Evolutionary conservation across 1,284 basidiomycete species (phyloP), one percentile per base, ranked within the genome.

Genomic region (Trichosporon inkin): DNA sequence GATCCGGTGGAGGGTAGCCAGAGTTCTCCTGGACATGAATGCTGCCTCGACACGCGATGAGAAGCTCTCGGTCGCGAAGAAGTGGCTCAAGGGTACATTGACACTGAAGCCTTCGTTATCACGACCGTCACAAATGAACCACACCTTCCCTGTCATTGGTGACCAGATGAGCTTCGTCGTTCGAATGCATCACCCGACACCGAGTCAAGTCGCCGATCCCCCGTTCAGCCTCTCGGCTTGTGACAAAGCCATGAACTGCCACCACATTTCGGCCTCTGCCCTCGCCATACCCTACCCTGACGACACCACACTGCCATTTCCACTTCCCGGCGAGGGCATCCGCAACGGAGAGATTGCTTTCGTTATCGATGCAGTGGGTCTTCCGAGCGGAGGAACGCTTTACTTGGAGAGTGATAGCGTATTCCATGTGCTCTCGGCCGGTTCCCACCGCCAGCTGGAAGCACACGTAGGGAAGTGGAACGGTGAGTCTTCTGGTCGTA

Each of bases 1-100:
- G 77, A 86, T 98, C 16, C 86, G 96, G 32, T 90, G 88, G 86
- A 84, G 86, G 36, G 81, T 98, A 14, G 95, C 94, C 2, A 82
- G 88, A 47, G 85, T 86, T 7, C 83, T 88, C 10, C 79, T 97
- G 6, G 87, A 90, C 63, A 81, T 92, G 52, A 84, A 83, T 2
- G 73, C 67, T 20, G 16, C 19, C 0, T 2, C 16, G 0, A 20
- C 41, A 1, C 53, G 62, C 10, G n/a, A 20, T 0, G 51, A 36
- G 3, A 66, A 67, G 60, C 57, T 70, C 6, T 20, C 20, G 0
- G 39, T 56, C 1, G 68, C 66, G 10, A 39, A 28, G 11, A 28
- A 53, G 17, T 66, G 64, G 64, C 57, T 66, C 2, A 39, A 55
- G 0, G 54, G 55, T 2, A n/a, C 54, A 5, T 19, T 55, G 11